Evolutionary conservation across 1,284 basidiomycete species (phyloP).

Genomic region (Malassezia vespertilionis): DNA sequence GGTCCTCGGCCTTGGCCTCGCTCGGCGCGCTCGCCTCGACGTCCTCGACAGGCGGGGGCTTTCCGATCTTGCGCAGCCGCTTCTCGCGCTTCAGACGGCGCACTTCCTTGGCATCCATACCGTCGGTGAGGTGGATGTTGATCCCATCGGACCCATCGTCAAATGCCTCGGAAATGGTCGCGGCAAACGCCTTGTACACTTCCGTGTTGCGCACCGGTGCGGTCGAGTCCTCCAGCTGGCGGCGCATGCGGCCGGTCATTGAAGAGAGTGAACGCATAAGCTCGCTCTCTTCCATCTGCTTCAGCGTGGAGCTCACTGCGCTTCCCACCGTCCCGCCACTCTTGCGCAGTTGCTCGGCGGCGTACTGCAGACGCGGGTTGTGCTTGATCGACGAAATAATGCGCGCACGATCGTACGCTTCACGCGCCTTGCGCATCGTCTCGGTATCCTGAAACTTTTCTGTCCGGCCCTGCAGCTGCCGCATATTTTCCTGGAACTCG

Average conservation of each 20-base stretch:
- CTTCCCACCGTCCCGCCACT: conserved; percentile 84
- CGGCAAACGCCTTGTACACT: conserved; percentile 81
- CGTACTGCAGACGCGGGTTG: conserved; percentile 79
- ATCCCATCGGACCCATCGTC: conserved; percentile 77
- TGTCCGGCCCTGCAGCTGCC: conserved; percentile 91
- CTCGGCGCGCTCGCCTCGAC: conserved; percentile 21
- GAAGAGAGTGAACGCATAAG: conserved; percentile 54
- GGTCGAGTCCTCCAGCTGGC: conserved; percentile 36
- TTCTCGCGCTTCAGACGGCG: conserved; percentile 36
- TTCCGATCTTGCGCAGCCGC: conserved; percentile 40
- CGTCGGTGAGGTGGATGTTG: conserved; percentile 49
- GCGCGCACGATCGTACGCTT: conserved; percentile 83
- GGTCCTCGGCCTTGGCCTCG: conserved; percentile 16
- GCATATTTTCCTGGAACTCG: conserved; percentile 89
- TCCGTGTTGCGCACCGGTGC: conserved; percentile 72
- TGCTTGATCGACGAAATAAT: conserved; percentile 91
- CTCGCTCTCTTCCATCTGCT: conserved; percentile 85
- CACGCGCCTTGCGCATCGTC: conserved; percentile 81
- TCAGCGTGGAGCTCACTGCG: conserved; percentile 78
- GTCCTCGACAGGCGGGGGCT: conserved; percentile 32
- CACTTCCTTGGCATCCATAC: conserved; percentile 63
- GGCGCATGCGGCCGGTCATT: conserved; percentile 28
- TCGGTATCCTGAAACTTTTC: conserved; percentile 93
- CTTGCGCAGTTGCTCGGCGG: conserved; percentile 78
- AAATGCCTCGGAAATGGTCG: conserved; percentile 78